phyloP scores from a whole-genome alignment of 306 rosid species.

The Dalbergia cochinchinensis region DNA sequence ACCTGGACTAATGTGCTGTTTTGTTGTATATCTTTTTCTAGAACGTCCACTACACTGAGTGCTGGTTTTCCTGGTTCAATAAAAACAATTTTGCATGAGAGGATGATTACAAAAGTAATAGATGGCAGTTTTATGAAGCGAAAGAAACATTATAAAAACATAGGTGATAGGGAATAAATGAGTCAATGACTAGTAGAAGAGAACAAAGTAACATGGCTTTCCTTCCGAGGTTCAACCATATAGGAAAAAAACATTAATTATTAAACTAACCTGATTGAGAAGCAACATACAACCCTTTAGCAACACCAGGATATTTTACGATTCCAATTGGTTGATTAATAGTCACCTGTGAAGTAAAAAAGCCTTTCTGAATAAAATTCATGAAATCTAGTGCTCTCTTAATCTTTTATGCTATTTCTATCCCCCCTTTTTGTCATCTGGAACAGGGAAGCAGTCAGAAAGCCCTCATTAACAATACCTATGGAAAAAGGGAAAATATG shows the following conservation, averaged over 20 bases:
- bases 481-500: background rate
- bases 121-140: constrained; percentile 7
- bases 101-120: constrained; percentile 17
- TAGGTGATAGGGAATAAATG: background rate
- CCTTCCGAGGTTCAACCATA: constrained; percentile 9
- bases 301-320: constrained; percentile 83
- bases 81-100: constrained; percentile 26
- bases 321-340: constrained; percentile 82
- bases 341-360: constrained; percentile 62
- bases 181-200: background rate
- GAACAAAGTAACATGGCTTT: constrained; percentile 26
- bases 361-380: constrained; percentile 21
- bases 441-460: background rate
- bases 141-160: constrained; percentile 26
- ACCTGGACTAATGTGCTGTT: constrained; percentile 90
- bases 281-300: constrained; percentile 58
- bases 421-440: background rate
- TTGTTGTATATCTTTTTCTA: constrained; percentile 65
- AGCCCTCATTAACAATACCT: background rate
- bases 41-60: constrained; percentile 74
- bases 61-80: constrained; percentile 84
- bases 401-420: background rate
- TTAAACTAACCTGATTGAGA: constrained; percentile 54
- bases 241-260: background rate
- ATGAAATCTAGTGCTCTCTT: constrained; percentile 3